Evolutionary conservation across 2,329 filamentous ascomycete species (phyloP).

Genomic region (Thyridium curvatum): DNA sequence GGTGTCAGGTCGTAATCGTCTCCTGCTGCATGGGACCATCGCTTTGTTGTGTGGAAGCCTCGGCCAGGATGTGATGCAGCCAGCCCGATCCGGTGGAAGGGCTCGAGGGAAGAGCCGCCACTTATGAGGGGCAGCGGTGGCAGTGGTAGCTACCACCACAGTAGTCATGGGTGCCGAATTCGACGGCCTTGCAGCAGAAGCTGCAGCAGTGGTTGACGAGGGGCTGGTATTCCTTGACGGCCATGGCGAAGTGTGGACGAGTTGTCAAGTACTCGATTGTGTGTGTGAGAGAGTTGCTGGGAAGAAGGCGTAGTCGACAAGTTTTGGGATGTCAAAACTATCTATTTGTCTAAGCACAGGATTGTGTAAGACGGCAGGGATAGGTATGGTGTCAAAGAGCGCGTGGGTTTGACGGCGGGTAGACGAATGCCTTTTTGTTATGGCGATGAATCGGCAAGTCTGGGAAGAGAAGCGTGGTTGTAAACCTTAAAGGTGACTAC

Average conservation of each 20-base stretch:
- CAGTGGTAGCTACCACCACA: slow-evolving; percentile 36
- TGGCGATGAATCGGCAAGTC: no score
- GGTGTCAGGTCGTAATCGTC: no score
- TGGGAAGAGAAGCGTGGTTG: no score
- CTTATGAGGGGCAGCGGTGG: slow-evolving; percentile 33
- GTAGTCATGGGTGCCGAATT: slow-evolving; percentile 44
- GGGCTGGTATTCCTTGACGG: slow-evolving; percentile 32
- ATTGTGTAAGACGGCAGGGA: not conserved
- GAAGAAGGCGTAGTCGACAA: not conserved
- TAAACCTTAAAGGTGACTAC: no score
- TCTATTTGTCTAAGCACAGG: not conserved
- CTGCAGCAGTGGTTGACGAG: slow-evolving; percentile 45
- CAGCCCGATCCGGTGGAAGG: no score
- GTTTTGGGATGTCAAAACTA: not conserved
- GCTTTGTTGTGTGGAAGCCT: no score
- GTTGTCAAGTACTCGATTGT: not conserved
- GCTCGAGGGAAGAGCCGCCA: no score
- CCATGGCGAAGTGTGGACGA: slow-evolving; percentile 26
- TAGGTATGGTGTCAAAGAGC: not conserved
- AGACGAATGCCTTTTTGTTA: no score
- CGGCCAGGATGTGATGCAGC: no score
- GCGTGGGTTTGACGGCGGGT: no score
- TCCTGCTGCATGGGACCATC: no score
- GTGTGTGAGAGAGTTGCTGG: not conserved
- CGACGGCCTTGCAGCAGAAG: slow-evolving; percentile 43